These are phyloP conservation scores for Dendrocalamus sinicus DNA, from an alignment of 176 grass and related monocot genomes.

Conservation along the genomic window DNA sequence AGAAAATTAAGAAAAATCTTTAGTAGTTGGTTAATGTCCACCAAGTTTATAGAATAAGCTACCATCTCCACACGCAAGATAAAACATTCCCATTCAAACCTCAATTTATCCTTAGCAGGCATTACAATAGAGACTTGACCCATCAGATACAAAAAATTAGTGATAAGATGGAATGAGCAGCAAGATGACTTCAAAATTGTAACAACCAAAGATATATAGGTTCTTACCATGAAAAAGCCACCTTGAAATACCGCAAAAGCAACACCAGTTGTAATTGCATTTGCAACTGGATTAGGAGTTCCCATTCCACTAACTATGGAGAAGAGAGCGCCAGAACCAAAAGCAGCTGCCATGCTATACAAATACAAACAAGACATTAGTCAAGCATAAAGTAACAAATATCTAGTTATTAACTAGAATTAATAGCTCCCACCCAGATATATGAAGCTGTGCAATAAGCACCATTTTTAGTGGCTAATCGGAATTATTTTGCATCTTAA, in stretches of 20 bases:
- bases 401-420: conserved; percentile 18
- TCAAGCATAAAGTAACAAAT: conserved; percentile 18
- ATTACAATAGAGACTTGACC: neutral
- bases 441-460: neutral
- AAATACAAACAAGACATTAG: conserved; percentile 46
- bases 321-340: conserved; percentile 90
- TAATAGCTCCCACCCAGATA: neutral
- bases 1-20: neutral
- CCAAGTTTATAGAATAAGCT: conserved; percentile 13
- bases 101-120: conserved; percentile 13
- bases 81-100: conserved; percentile 5
- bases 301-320: conserved; percentile 92
- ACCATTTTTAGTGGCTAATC: neutral
- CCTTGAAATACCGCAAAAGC: conserved; percentile 92
- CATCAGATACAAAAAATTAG: conserved; percentile 1
- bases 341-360: conserved; percentile 85
- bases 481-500: neutral
- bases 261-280: conserved; percentile 61
- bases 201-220: neutral
- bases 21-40: neutral
- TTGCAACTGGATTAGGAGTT: conserved; percentile 63
- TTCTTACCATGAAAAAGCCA: conserved; percentile 85
- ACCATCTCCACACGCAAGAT: neutral
- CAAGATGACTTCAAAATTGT: neutral
- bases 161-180: neutral